Base-by-base conservation (phyloP, 768 basidiomycete species). In the Polyporus arcularius region DNA sequence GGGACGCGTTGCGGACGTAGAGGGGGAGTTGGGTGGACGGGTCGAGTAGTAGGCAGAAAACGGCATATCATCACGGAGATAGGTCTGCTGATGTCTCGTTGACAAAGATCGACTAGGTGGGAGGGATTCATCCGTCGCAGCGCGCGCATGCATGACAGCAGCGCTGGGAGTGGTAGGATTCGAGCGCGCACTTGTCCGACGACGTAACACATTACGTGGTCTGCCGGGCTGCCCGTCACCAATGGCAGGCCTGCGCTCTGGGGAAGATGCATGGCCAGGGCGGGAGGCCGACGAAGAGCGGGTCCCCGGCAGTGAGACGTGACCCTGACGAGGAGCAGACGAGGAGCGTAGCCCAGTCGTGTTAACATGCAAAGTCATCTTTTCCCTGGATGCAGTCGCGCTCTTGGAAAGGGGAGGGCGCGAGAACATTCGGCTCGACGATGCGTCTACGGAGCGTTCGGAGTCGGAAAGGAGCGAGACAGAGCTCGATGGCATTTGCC, bases 381-480 rank as follows among this genome's bases (percentile, higher is more conserved):
- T 57, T 41, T 60, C 63, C 30, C 58, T 55, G 7, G 58, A 53
- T 2, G 57, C 49, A n/a, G 28, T 47, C 11, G 58, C 30, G 21
- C 54, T 59, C 14, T 41, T 31, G 7, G 57, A 39, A 5, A 49
- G 54, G 3, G 62, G 57, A 16, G 54, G 43, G 11, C 16, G 53
- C 7, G 58, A 31, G 31, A 10, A 11, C n/a, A 51, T 38, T 31
- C 57, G 53, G 26, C 58, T 55, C 1, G 55, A 59, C 12, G 61
- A 40, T 60, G 58, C 38, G 43, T 47, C 35, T 56, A 16, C 28
- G 4, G 64, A 60, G n/a, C 54, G 51, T 42, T 72, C 71, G 2
- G 70, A 67, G 61, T 70, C 71, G 16, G 67, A 68, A 35, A 65
- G 63, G 0, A 68, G 45, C 6, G 71, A 70, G 9, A 67, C 54